Base-by-base conservation (phyloP, 176 grass and related monocot genomes). In the Oryza meridionalis region DNA sequence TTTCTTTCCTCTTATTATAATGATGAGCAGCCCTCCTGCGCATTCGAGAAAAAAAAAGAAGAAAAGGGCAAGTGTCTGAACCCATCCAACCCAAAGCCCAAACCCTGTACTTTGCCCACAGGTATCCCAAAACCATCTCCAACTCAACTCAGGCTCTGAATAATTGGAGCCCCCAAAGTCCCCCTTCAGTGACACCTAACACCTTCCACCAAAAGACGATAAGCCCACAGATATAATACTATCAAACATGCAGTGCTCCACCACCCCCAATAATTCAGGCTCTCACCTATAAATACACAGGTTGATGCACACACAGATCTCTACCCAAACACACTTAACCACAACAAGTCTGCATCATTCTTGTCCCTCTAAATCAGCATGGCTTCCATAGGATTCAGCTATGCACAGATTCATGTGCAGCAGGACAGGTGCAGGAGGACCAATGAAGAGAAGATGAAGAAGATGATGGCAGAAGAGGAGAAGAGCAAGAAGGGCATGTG, bases 311-410 rank as follows among this genome's bases (percentile, higher is more conserved):
- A 64, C 40, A 66, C 43, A 21, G 38, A 7, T 69, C n/a, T 74
- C 69, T 67, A 42, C 21, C 61, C 59, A 37, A 37, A 22, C 7
- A 50, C 61, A n/a, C n/a, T 61, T 14, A 19, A 7, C 42, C 37
- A 32, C 3, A 33, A 65, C 2, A 13, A 75, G 47, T 19, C 17
- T 81, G 27, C 9, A 37, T 46, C 76, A n/a, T 35, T 51, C 84
- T 37, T 33, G 42, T 29, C 12, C 25, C 13, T 25, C 12, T 19
- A 1, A 3, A 53, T 59, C 72, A 77, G 26, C 47, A 88, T 87
- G 86, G 24, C 79, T 5, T 87, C 79, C 29, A 64, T 87, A 25
- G 86, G 86, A 9, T 87, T 87, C 65, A 87, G 86, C 73, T 87
- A 64, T 37, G 86, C 86, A 32, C 86, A 82, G 40, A 76, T 87